These are phyloP conservation scores for Trichosporon faecale DNA, from an alignment of 1,284 basidiomycete species.

Conservation along the genomic window DNA sequence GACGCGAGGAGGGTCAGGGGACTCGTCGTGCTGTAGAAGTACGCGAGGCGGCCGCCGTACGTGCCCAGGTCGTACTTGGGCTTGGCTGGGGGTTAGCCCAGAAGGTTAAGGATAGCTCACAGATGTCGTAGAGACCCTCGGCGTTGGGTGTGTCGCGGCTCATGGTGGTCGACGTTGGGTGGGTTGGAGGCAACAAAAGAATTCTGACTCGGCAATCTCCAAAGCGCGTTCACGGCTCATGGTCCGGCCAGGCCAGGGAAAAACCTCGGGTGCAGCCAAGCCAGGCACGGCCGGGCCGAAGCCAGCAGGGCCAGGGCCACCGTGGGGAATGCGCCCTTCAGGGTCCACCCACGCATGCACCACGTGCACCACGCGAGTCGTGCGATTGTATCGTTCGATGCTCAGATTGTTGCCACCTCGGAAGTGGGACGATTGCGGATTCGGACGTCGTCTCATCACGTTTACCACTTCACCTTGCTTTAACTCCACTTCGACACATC, in stretches of 20 bases:
- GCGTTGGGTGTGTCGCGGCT: conserved; percentile 6
- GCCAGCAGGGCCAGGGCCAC: neutral
- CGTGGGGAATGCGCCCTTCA: neutral
- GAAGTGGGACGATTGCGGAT: neutral
- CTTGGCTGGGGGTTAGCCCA: conserved; percentile 28
- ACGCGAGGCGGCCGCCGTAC: conserved; percentile 54
- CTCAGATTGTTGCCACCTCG: neutral
- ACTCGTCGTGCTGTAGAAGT: conserved; percentile 57
- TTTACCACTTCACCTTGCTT: neutral
- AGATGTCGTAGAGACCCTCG: conserved; percentile 35
- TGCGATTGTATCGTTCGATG: neutral
- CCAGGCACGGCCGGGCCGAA: neutral
- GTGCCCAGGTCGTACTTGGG: conserved; percentile 42
- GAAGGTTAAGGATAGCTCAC: conserved; percentile 18
- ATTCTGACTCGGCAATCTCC: neutral
- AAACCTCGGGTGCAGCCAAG: neutral
- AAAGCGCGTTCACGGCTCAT: too few relatives aligned
- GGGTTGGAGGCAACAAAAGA: neutral
- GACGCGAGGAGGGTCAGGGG: conserved; percentile 57
- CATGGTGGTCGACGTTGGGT: neutral
- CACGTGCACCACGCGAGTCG: neutral
- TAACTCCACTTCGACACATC: neutral
- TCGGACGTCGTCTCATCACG: neutral
- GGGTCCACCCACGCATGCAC: neutral
- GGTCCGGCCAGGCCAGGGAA: neutral